Evolutionary conservation across 2,329 filamentous ascomycete genomes (phyloP), one percentile per base, ranked within the genome.

Genomic region (Pseudocercospora macadamiae): DNA sequence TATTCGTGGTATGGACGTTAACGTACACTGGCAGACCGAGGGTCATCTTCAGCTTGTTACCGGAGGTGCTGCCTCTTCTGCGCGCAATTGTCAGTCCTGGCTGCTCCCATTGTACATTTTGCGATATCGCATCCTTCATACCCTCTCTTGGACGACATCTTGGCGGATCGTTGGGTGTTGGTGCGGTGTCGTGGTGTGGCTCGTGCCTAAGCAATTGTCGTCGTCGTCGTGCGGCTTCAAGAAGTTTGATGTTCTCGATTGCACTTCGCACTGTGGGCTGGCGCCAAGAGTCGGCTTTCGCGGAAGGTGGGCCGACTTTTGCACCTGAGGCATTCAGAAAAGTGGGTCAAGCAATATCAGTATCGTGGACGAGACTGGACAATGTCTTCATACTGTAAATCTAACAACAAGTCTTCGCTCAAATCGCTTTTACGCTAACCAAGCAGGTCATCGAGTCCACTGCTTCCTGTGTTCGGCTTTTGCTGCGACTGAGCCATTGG

Each of bases 1-100:
- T 16, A 36, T 44, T 49, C 16, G 34, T 34, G 12, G 19, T 55
- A 55, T 48, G 66, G 75, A 90, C 92, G 81, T 96, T 97, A 76
- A 90, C 92, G 81, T 96, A 97, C 93, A 96, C 92, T 83, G 95
- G 95, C 77, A 99, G 92, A 97, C 91, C 95, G 83, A 99, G 91
- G 81, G 95, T 97, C 95, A 99, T 99, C 90, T 96, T 97, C 77
- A 97, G 90, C 90, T 99, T 99, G 90, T 96, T 96, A 88, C 95
- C 95, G 77, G 93, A 90, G 86, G 91, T 89, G 90, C 89, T 90
- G 87, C 91, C 84, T 76, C 85, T 82, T 63, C 63, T 66, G 59
- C 55, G 53, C 30, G 28, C 36, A 23, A 39, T 28, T 12, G 34
- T 59, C 56, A 59, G 56, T 37, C 21, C 26, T 39, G 19, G 52